Evolutionary conservation across 352 stramenopile species (phyloP).

Genomic region (Phytopythium litorale): DNA sequence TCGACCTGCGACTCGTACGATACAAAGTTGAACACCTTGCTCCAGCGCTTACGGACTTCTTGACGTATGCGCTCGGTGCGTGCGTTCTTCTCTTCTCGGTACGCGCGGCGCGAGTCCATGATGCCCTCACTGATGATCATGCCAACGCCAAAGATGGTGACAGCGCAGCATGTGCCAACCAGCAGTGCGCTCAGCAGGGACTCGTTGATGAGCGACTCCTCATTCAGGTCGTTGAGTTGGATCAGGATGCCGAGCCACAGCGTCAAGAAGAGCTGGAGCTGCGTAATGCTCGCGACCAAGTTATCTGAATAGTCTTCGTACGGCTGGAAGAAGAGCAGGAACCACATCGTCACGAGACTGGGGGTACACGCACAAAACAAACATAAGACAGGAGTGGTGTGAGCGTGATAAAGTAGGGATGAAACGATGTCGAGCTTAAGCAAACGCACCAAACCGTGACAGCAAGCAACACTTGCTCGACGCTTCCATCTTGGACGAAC

Average conservation of each 20-base stretch:
- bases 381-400: constrained; percentile 2
- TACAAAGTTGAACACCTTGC: constrained; percentile 49
- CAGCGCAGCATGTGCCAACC: constrained; percentile 51
- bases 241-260: constrained; percentile 81
- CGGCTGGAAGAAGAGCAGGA: constrained; percentile 72
- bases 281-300: constrained; percentile 65
- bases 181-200: constrained; percentile 57
- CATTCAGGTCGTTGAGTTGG: constrained; percentile 56
- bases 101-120: constrained; percentile 36
- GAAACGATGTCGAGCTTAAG: neutral
- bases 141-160: constrained; percentile 54
- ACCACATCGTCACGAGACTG: constrained; percentile 71
- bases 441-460: constrained; percentile 51
- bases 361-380: neutral
- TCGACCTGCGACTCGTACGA: constrained; percentile 47
- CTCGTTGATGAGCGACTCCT: constrained; percentile 62
- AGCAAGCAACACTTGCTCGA: constrained; percentile 63
- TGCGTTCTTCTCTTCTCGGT: constrained; percentile 31
- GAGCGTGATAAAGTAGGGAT: neutral
- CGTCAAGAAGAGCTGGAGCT: constrained; percentile 77
- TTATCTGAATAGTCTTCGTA: constrained; percentile 72
- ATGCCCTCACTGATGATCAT: constrained; percentile 63
- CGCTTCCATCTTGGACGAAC: constrained; percentile 66
- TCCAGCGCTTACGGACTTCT: constrained; percentile 39
- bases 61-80: constrained; percentile 34